Percentiles rank a stretch among this genome's conserved stretches.
Evolutionary conservation across 1,284 basidiomycete species (phyloP).

Genomic region (Moniliophthora roreri): DNA sequence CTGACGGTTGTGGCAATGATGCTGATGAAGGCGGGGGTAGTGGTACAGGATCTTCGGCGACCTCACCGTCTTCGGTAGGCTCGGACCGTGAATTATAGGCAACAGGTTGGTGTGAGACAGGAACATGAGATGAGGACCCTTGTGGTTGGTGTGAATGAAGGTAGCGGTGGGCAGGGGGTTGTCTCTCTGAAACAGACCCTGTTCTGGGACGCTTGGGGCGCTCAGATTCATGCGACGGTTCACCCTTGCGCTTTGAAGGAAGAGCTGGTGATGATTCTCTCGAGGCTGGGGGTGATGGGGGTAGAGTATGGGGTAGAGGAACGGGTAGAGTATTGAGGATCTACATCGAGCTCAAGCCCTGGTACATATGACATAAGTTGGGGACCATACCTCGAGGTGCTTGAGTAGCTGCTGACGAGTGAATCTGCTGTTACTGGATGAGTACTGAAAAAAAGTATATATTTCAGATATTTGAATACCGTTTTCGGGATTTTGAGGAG

Average conservation of each 20-base stretch:
- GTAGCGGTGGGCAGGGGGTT: constrained; percentile 24
- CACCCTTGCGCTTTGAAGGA: constrained; percentile 60
- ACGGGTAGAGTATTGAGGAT: constrained; percentile 55
- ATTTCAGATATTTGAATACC: constrained; percentile 9
- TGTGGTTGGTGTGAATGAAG: constrained; percentile 18
- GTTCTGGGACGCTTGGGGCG: constrained; percentile 58
- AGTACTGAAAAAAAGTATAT: constrained; percentile 11
- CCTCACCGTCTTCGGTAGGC: constrained; percentile 58
- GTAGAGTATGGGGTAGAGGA: constrained; percentile 61
- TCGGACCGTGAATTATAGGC: constrained; percentile 40
- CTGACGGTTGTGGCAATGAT: constrained; percentile 17
- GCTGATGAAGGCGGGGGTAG: constrained; percentile 18
- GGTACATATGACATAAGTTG: constrained; percentile 6
- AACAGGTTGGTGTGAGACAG: constrained; percentile 27
- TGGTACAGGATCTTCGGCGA: constrained; percentile 39
- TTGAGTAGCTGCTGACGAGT: constrained; percentile 61
- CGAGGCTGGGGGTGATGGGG: constrained; percentile 67
- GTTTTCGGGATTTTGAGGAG: constrained; percentile 12
- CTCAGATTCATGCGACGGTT: constrained; percentile 43
- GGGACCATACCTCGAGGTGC: constrained; percentile 51
- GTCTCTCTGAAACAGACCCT: constrained; percentile 36
- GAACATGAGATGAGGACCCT: constrained; percentile 21
- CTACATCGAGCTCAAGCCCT: constrained; percentile 34
- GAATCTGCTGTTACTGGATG: constrained; percentile 43
- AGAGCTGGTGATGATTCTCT: constrained; percentile 59